A percentile compares a stretch with the other conserved stretches of the same genome.
phyloP scores from a whole-genome alignment of 768 basidiomycete genomes.

The Gymnopilus dilepis region DNA sequence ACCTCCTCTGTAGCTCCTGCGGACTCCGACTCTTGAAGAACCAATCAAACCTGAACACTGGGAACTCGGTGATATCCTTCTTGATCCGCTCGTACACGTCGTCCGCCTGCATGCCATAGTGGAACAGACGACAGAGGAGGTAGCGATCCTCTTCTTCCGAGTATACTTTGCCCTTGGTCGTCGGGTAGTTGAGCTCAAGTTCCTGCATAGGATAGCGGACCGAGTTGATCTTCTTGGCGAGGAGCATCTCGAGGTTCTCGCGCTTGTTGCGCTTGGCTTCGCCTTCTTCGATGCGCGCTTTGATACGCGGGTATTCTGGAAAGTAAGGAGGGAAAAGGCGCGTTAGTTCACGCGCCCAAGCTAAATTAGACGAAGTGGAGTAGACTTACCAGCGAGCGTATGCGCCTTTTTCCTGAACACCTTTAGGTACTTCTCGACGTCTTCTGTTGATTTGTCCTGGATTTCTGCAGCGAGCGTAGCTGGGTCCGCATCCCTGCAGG shows the following conservation, averaged over 20 bases:
- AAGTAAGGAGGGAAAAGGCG: not conserved
- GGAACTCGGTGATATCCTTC: conserved; percentile 95
- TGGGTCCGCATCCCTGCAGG: conserved; percentile 61
- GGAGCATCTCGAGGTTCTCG: conserved; percentile 77
- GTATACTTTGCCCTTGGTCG: conserved; percentile 96
- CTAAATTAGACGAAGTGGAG: not conserved
- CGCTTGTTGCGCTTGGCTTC: conserved; percentile 90
- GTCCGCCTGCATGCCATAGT: conserved; percentile 88
- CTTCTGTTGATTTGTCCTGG: conserved; percentile 79
- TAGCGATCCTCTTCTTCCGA: conserved; percentile 97
- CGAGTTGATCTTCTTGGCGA: conserved; percentile 82
- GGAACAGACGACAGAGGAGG: conserved; percentile 84
- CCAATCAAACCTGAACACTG: conserved; percentile 98
- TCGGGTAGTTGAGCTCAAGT: conserved; percentile 92
- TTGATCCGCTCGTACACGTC: conserved; percentile 96
- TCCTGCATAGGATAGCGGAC: conserved; percentile 95
- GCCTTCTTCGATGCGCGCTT: conserved; percentile 85
- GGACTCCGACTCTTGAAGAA: conserved; percentile 95
- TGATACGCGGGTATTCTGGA: conserved; percentile 79
- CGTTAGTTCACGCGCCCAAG: not conserved
- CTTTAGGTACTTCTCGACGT: conserved; percentile 77
- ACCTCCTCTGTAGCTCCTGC: conserved; percentile 86
- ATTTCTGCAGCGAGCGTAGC: conserved; percentile 82
- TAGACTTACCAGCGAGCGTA: conserved; percentile 72
- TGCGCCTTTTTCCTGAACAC: conserved; percentile 92